These are phyloP conservation scores for Rugonectria rugulosa DNA, from an alignment of 2,329 filamentous ascomycete genomes.

Conservation along the genomic window DNA sequence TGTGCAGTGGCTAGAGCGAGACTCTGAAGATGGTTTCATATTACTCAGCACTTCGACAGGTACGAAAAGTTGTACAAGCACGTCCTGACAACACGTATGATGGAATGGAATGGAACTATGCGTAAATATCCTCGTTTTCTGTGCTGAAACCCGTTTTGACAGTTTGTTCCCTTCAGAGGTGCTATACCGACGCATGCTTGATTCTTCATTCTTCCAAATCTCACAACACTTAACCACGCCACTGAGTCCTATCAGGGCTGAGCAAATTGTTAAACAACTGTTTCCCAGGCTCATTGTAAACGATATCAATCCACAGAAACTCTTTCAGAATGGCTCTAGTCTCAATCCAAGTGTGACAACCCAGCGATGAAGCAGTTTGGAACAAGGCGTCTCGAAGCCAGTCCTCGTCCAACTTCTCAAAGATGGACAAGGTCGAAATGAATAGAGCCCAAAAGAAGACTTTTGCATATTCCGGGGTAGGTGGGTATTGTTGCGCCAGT, in stretches of 20 bases:
- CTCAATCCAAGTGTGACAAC: constrained; percentile 5
- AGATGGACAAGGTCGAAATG: constrained; percentile 16
- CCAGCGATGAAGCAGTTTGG: neutral
- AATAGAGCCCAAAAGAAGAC: constrained; percentile 21
- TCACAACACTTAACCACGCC: neutral
- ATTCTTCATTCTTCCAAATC: neutral
- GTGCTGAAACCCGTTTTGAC: too few relatives aligned
- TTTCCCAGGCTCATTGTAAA: constrained; percentile 9
- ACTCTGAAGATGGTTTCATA: too few relatives aligned
- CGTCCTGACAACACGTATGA: too few relatives aligned
- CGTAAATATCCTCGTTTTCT: too few relatives aligned
- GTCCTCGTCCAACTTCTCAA: constrained; percentile 16
- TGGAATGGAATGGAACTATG: too few relatives aligned
- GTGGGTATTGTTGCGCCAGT: constrained; percentile 8
- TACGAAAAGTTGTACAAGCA: too few relatives aligned
- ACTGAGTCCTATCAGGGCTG: neutral
- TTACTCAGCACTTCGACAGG: too few relatives aligned
- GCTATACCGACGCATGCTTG: too few relatives aligned
- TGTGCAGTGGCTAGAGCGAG: too few relatives aligned
- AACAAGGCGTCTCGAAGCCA: constrained; percentile 15
- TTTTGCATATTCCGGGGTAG: neutral
- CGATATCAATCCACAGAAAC: constrained; percentile 17
- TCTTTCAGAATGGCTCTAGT: constrained; percentile 1
- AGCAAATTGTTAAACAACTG: constrained; percentile 2
- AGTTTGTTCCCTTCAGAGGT: too few relatives aligned